A percentile compares a stretch with the other conserved stretches of the same genome.
These are phyloP conservation scores for Phytopythium cucurbitacearum DNA, from an alignment of 352 stramenopile species.

Conservation along the genomic window DNA sequence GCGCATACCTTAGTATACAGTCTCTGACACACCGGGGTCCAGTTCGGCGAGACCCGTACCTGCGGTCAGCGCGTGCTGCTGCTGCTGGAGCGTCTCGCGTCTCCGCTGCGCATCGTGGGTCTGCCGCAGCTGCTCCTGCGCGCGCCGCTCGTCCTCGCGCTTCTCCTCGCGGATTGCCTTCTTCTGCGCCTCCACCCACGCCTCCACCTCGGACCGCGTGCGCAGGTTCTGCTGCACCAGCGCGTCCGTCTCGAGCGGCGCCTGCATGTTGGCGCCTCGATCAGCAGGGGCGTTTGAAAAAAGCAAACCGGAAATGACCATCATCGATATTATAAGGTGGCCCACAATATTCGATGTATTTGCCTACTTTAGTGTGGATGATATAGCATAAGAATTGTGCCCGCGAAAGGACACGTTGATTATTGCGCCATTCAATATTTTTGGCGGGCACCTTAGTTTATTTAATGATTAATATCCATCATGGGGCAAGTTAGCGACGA, in stretches of 20 bases:
- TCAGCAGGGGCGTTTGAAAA: background rate
- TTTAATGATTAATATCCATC: no score
- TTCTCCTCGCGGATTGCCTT: conserved; percentile 33
- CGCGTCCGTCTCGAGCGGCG: conserved; percentile 34
- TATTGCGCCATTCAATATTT: no score
- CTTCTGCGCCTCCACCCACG: conserved; percentile 44
- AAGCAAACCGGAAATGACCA: background rate
- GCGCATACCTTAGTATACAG: background rate
- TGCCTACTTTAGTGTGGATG: no score
- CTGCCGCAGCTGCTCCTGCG: conserved; percentile 29
- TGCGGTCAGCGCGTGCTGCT: conserved; percentile 29
- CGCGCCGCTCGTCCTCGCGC: conserved; percentile 35
- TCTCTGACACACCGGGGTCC: background rate
- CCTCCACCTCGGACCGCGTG: conserved; percentile 36
- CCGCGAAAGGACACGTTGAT: no score
- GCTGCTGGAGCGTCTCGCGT: conserved; percentile 39
- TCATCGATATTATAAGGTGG: background rate
- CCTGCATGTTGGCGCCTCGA: conserved; percentile 1
- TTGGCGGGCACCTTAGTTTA: no score
- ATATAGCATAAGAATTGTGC: no score
- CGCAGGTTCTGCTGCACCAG: conserved; percentile 39
- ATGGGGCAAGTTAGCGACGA: no score
- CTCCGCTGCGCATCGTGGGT: conserved; percentile 34
- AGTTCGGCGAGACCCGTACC: conserved; percentile 11
- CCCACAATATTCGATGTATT: no score